Conservation (phyloP, 2,329 filamentous ascomycete genomes). For the Whalleya microplaca region DNA sequence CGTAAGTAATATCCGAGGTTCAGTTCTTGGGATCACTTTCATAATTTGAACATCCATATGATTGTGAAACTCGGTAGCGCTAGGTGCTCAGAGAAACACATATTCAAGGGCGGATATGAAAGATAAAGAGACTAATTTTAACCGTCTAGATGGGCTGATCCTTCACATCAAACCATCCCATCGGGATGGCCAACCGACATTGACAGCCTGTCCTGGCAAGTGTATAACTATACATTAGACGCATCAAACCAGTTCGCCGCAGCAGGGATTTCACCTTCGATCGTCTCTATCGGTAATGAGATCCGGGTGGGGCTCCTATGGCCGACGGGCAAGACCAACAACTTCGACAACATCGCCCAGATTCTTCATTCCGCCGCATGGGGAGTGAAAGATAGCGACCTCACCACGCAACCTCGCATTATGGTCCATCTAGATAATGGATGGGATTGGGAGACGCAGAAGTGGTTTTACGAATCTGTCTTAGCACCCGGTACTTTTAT, state of each 20-base stretch:
- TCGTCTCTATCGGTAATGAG: conserved; percentile 76
- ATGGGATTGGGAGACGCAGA: conserved; percentile 70
- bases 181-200: conserved; percentile 66
- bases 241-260: conserved; percentile 64
- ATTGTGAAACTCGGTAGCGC: not conserved
- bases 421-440: conserved; percentile 78
- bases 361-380: conserved; percentile 67
- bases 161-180: conserved; percentile 63
- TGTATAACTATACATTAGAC: conserved; percentile 71
- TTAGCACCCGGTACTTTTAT: conserved; percentile 54
- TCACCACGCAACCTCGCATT: conserved; percentile 64
- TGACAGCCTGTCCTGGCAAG: conserved; percentile 59
- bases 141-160: conserved; percentile 63
- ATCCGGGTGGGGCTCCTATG: conserved; percentile 70
- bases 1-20: conserved; percentile 28
- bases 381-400: conserved; percentile 65
- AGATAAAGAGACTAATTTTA: not conserved
- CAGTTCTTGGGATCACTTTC: not conserved
- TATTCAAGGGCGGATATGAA: not conserved
- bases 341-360: conserved; percentile 62
- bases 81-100: not conserved
- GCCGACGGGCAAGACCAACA: conserved; percentile 61
- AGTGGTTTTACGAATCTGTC: conserved; percentile 66
- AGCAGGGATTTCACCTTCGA: conserved; percentile 57
- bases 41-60: not conserved